phyloP scores from a whole-genome alignment of 371 early-diverging fungal genomes.

The Choanephora cucurbitarum region DNA sequence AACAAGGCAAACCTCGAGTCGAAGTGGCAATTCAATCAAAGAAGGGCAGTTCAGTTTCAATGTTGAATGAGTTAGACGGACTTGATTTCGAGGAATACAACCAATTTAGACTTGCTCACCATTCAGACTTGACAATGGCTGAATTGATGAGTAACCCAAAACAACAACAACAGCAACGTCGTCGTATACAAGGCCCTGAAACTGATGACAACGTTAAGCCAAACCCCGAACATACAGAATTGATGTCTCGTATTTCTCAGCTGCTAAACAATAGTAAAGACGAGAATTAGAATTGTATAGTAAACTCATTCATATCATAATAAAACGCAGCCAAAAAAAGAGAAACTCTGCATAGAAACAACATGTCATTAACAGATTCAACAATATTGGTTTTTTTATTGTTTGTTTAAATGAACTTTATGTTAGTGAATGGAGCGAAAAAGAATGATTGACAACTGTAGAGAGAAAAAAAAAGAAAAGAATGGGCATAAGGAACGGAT shows the following conservation, averaged over 20 bases:
- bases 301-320: too few relatives aligned
- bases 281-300: neutral
- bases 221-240: conserved; percentile 22
- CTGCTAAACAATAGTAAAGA: conserved; percentile 19
- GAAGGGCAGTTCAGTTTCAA: conserved; percentile 16
- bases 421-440: neutral
- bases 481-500: neutral
- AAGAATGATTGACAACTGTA: neutral
- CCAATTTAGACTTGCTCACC: conserved; percentile 1
- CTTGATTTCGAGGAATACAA: conserved; percentile 1
- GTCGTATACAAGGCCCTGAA: conserved; percentile 5
- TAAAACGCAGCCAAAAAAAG: too few relatives aligned
- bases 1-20: conserved; percentile 63
- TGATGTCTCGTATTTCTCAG: conserved; percentile 29
- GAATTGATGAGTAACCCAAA: conserved; percentile 24
- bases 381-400: neutral
- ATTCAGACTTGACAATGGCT: conserved; percentile 11
- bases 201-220: conserved; percentile 18
- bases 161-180: conserved; percentile 3
- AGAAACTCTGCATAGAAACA: neutral
- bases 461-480: too few relatives aligned
- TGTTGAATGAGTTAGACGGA: conserved; percentile 16
- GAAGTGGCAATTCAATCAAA: conserved; percentile 27
- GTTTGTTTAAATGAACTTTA: neutral
- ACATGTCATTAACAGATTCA: neutral